A percentile compares a stretch with the other conserved stretches of the same genome.
Evolutionary conservation across 768 basidiomycete species (phyloP).

Genomic region (Podaxis mareebaensis): DNA sequence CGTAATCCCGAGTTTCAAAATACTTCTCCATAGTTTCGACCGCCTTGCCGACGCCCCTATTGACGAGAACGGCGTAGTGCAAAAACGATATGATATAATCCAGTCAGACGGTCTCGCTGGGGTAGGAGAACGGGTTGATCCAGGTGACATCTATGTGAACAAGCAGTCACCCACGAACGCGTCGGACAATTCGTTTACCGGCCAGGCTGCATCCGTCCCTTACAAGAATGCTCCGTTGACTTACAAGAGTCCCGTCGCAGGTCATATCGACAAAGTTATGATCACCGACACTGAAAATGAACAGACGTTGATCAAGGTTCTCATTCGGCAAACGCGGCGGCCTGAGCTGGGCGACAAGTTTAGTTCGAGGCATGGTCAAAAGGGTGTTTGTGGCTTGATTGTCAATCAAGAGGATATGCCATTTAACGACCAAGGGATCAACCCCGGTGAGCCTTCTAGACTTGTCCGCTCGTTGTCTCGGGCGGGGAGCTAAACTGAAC

Average conservation of each 20-base stretch:
- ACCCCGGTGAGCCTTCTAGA: conserved; percentile 61
- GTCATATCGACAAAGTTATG: conserved; percentile 97
- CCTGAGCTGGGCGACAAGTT: conserved; percentile 99
- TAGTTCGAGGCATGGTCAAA: conserved; percentile 96
- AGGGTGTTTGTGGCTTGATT: conserved; percentile 97
- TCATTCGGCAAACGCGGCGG: conserved; percentile 94
- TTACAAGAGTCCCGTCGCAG: conserved; percentile 92
- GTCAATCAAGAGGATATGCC: conserved; percentile 99
- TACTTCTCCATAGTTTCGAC: conserved; percentile 63
- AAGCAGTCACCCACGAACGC: conserved; percentile 95
- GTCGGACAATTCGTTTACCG: conserved; percentile 86
- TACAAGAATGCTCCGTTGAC: conserved; percentile 93
- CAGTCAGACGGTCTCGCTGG: conserved; percentile 93
- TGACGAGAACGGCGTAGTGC: conserved; percentile 76
- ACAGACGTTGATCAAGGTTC: conserved; percentile 94
- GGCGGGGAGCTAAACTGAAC: conserved; percentile 12
- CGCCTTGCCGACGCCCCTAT: conserved; percentile 90
- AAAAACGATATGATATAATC: conserved; percentile 88
- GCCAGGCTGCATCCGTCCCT: conserved; percentile 77
- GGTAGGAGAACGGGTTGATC: conserved; percentile 91
- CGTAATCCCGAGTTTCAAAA: conserved; percentile 14
- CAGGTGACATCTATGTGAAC: conserved; percentile 93
- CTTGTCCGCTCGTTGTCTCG: conserved; percentile 10
- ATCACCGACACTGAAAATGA: conserved; percentile 96
- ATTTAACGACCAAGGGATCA: conserved; percentile 97